A percentile compares a stretch with the other conserved stretches of the same genome.
These are phyloP conservation scores for Lantana camara DNA, from an alignment of 257 asterid genomes.

Conservation along the genomic window DNA sequence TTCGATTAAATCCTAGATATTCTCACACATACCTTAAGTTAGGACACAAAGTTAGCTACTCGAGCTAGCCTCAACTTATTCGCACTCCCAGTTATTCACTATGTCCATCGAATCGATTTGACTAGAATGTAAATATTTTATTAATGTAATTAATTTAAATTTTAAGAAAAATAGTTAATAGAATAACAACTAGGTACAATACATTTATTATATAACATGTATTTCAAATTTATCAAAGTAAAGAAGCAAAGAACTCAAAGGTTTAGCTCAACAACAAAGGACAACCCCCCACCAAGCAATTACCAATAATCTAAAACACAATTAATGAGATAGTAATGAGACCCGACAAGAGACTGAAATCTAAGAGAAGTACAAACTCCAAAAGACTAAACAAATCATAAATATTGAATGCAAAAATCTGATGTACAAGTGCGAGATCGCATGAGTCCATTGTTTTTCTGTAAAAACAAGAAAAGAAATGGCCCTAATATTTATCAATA, in stretches of 20 bases:
- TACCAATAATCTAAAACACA: not conserved
- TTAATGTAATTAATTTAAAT: too few relatives aligned
- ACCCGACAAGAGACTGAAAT: conserved; percentile 59
- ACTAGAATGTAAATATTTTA: too few relatives aligned
- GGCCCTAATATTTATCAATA: not conserved
- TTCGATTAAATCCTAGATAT: too few relatives aligned
- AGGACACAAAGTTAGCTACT: too few relatives aligned
- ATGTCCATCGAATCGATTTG: too few relatives aligned
- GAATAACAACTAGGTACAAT: too few relatives aligned
- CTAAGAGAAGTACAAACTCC: conserved; percentile 40
- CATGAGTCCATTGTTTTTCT: not conserved
- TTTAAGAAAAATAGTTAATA: too few relatives aligned
- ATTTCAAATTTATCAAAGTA: not conserved
- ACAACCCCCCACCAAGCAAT: not conserved
- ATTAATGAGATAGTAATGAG: conserved; percentile 45
- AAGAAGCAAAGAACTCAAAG: not conserved
- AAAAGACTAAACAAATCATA: conserved; percentile 28
- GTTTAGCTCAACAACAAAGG: not conserved
- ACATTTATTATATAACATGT: too few relatives aligned
- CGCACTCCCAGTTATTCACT: too few relatives aligned
- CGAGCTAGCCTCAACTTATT: too few relatives aligned
- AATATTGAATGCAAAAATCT: conserved; percentile 30
- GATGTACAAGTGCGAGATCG: conserved; percentile 14
- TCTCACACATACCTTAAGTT: too few relatives aligned
- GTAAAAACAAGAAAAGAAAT: conserved; percentile 1